Conservation (phyloP, 768 basidiomycete genomes). For the Pleurotus tuber-regium region DNA sequence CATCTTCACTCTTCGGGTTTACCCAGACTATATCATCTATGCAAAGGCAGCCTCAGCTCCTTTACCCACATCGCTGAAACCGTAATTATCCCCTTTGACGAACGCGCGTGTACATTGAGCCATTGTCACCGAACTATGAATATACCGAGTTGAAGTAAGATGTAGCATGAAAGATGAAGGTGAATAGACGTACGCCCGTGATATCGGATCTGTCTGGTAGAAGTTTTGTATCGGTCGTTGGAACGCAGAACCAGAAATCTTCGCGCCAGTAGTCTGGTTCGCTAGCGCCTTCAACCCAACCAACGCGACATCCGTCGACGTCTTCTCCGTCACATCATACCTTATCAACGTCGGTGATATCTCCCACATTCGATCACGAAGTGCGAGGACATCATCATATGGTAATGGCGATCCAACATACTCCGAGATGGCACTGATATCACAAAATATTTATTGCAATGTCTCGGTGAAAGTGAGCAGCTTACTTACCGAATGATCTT, state of each 20-base stretch:
- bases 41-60: slow-evolving; percentile 44
- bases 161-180: neutral
- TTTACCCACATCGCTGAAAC: slow-evolving; percentile 48
- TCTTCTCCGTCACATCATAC: slow-evolving; percentile 78
- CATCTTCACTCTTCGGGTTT: neutral
- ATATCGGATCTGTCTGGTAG: slow-evolving; percentile 95
- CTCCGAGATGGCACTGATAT: slow-evolving; percentile 80
- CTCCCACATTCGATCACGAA: slow-evolving; percentile 96
- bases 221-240: slow-evolving; percentile 87
- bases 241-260: slow-evolving; percentile 59
- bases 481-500: slow-evolving; percentile 90
- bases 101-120: slow-evolving; percentile 90
- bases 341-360: slow-evolving; percentile 87
- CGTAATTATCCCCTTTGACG: slow-evolving; percentile 68
- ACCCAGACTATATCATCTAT: slow-evolving; percentile 12
- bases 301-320: slow-evolving; percentile 68
- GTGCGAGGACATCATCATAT: slow-evolving; percentile 80
- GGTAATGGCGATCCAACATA: slow-evolving; percentile 77
- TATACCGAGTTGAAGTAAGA: neutral
- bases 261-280: slow-evolving; percentile 47
- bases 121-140: slow-evolving; percentile 85
- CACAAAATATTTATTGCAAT: neutral
- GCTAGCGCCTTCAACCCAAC: slow-evolving; percentile 65
- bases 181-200: slow-evolving; percentile 75
- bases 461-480: slow-evolving; percentile 8